phyloP scores from a whole-genome alignment of 352 stramenopile genomes.

The Phytophthora citrophthora region DNA sequence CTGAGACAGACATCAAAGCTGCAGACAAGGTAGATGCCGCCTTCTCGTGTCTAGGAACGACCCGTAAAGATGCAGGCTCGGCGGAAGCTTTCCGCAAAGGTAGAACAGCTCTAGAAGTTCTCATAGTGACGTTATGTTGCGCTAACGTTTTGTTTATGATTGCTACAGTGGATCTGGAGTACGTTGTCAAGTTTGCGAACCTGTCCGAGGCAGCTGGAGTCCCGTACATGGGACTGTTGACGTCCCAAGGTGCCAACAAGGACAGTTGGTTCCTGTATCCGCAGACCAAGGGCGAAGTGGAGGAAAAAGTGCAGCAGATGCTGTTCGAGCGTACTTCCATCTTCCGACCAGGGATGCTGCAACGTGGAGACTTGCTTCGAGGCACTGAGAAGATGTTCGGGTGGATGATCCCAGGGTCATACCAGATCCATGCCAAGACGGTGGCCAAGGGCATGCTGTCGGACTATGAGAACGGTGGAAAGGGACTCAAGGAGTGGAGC shows the following conservation, averaged over 20 bases:
- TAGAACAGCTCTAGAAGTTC: slow-evolving; percentile 23
- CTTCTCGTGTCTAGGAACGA: slow-evolving; percentile 81
- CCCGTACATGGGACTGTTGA: slow-evolving; percentile 73
- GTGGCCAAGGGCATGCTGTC: slow-evolving; percentile 74
- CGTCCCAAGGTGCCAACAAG: slow-evolving; percentile 66
- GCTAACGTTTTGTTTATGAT: slow-evolving; percentile 4
- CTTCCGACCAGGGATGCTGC: slow-evolving; percentile 65
- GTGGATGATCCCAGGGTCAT: slow-evolving; percentile 51
- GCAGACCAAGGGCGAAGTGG: slow-evolving; percentile 76
- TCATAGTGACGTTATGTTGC: slow-evolving; percentile 6
- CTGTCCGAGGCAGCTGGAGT: slow-evolving; percentile 49
- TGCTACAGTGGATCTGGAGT: slow-evolving; percentile 72
- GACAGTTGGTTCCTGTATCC: slow-evolving; percentile 83
- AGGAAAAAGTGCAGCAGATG: slow-evolving; percentile 70
- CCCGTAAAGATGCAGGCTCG: slow-evolving; percentile 71
- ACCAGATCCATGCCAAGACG: slow-evolving; percentile 51
- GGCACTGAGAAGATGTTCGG: slow-evolving; percentile 56
- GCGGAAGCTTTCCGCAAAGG: slow-evolving; percentile 74
- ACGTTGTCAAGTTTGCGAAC: slow-evolving; percentile 62
- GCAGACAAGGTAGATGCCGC: slow-evolving; percentile 61
- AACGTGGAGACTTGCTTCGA: slow-evolving; percentile 63
- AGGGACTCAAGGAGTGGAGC: slow-evolving; percentile 54
- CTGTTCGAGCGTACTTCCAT: slow-evolving; percentile 58
- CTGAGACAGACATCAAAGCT: slow-evolving; percentile 35
- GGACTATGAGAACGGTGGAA: slow-evolving; percentile 63